Evolutionary conservation across 805 yeast genomes (phyloP).

Genomic region (Sugiyamaella valdiviana): DNA sequence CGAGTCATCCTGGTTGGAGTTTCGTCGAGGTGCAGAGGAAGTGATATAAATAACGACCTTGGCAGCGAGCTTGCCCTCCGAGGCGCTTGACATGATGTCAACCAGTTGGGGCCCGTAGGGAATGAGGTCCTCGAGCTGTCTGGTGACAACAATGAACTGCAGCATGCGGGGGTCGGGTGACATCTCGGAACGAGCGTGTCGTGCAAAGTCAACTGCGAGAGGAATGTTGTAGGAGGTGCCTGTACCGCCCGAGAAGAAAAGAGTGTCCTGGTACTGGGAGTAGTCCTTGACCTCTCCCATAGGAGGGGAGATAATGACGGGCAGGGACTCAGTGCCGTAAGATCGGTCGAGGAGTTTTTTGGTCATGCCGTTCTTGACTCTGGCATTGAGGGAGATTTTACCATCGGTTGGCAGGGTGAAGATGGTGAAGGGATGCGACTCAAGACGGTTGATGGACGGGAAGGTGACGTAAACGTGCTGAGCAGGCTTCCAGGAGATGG

Average conservation of each 20-base stretch:
- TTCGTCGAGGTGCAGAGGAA: neutral
- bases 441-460: conserved; percentile 33
- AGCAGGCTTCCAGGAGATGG: conserved; percentile 39
- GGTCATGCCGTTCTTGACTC: conserved; percentile 41
- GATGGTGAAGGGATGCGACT: conserved; percentile 46
- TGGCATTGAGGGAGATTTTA: conserved; percentile 37
- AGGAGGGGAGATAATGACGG: conserved; percentile 39
- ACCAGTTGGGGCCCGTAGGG: neutral
- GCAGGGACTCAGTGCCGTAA: conserved; percentile 20
- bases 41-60: neutral
- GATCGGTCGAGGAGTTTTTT: conserved; percentile 25
- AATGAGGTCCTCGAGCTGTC: neutral
- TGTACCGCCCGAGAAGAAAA: conserved; percentile 40
- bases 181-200: conserved; percentile 8
- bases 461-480: conserved; percentile 42
- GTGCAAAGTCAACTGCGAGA: conserved; percentile 37
- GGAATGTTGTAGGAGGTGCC: conserved; percentile 45
- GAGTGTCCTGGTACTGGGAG: conserved; percentile 37
- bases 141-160: neutral
- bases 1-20: neutral
- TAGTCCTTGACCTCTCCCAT: conserved; percentile 39
- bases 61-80: neutral
- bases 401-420: conserved; percentile 36
- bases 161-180: neutral
- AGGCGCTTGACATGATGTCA: neutral